Percentiles rank a stretch among this genome's conserved stretches.
Evolutionary conservation across 2,329 filamentous ascomycete genomes (phyloP).

Genomic region (Hymenoscyphus fraxineus): DNA sequence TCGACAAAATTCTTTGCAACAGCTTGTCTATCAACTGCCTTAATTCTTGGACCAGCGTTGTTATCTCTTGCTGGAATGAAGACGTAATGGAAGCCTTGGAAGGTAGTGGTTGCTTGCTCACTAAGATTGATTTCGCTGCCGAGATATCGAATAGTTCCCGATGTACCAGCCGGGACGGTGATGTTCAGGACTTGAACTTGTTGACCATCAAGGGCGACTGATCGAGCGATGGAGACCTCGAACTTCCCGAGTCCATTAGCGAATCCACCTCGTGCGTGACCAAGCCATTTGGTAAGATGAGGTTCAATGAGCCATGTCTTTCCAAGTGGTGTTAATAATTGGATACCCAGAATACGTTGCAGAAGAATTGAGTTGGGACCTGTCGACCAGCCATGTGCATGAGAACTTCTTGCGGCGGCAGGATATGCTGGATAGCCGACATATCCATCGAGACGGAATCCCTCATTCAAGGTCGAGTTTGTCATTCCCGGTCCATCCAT

Average conservation of each 20-base stretch:
- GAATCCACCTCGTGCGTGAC: conserved; percentile 38
- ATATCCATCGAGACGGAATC: conserved; percentile 37
- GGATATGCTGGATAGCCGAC: conserved; percentile 36
- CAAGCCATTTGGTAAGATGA: conserved; percentile 37
- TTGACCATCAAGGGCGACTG: no score
- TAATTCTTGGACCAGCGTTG: no score
- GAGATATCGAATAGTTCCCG: no score
- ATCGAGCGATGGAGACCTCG: no score
- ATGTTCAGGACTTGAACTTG: no score
- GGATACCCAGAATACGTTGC: conserved; percentile 42
- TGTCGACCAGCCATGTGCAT: conserved; percentile 47
- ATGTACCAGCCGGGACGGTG: no score
- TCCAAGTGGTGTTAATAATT: conserved; percentile 36
- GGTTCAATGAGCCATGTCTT: conserved; percentile 39
- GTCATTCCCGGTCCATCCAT: conserved; percentile 42
- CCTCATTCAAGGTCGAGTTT: conserved; percentile 37
- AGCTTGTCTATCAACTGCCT: no score
- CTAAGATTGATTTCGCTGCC: no score
- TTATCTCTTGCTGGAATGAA: no score
- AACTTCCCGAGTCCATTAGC: conserved; percentile 36
- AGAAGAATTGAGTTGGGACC: conserved; percentile 45
- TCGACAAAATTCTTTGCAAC: no score
- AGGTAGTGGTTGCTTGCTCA: no score
- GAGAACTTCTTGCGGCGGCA: conserved; percentile 38
- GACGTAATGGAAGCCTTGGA: no score